Base-by-base conservation (phyloP, 2,329 filamentous ascomycete genomes). In the Ascochyta clinopodiicola region DNA sequence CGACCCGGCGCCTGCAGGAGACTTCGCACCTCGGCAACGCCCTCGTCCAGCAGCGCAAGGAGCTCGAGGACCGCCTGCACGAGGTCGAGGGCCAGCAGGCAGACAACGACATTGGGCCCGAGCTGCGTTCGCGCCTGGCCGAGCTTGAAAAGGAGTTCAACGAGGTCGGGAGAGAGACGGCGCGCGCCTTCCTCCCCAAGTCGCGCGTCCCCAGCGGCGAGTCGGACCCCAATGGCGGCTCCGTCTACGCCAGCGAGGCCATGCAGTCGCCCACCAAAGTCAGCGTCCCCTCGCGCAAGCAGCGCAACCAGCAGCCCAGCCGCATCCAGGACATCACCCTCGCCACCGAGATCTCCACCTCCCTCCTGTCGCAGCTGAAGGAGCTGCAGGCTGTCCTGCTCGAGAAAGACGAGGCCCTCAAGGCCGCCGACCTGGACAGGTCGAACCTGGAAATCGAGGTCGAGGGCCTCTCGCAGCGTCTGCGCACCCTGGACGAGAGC, bases 321-420 rank as follows among this genome's bases (percentile, higher is more conserved):
- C 88, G 93, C 46, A 88, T 96, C 12, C 92, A 98, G 73, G 95
- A 99, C 70, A 96, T 99, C 71, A 92, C 97, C 67, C 96, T 99
- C 71, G 95, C 94, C n/a, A 93, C 95, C 45, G 94, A 99, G 72
- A 97, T 99, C 68, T 97, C 92, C 71, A 96, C 92, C 6, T 96
- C 92, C 2, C 82, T 99, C 46, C 88, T 99, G 46, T 88, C 90
- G n/a, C 95, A 98, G 78, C 90, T 99, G 45, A 89, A 95, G 59
- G 92, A 95, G 71, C 79, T 99, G 50, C 95, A 99, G 75, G 84
- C 88, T 2, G 81, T 96, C 15, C 83, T 99, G 10, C 85, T 88
- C 0, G 92, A 98, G 77, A 90, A 92, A 63, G 95, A 99, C 61
- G 93, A 96, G 47, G 84, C 91, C 42, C 80, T 97, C 62, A 93